Evolutionary conservation across 495 filamentous ascomycete species (phyloP).

Genomic region (Parathielavia hyrcaniae): DNA sequence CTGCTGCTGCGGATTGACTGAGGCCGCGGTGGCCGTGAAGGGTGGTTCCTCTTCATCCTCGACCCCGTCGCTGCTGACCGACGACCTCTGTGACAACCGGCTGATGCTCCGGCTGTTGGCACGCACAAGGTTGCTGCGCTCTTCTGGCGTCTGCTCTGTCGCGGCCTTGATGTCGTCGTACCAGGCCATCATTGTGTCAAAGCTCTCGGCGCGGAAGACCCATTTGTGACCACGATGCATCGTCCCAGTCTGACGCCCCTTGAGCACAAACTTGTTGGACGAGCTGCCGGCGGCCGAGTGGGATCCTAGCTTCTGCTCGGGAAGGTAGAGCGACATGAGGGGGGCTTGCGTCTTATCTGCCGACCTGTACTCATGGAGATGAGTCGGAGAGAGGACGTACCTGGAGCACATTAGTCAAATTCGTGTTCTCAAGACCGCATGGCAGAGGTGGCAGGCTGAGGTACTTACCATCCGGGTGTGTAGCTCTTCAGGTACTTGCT

Average conservation of each 20-base stretch:
- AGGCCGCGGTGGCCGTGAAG: conserved; percentile 55
- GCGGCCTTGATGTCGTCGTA: conserved; percentile 85
- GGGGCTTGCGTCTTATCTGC: conserved; percentile 62
- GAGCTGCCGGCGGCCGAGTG: conserved; percentile 77
- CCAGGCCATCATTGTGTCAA: conserved; percentile 97
- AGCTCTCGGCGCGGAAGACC: conserved; percentile 92
- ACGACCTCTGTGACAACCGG: conserved; percentile 56
- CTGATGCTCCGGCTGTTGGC: conserved; percentile 70
- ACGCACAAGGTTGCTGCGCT: conserved; percentile 78
- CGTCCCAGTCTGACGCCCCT: conserved; percentile 84
- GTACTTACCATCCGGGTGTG: conserved; percentile 82
- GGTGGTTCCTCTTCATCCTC: conserved; percentile 80
- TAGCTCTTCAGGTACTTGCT: conserved; percentile 99
- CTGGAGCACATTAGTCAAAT: conserved; percentile 46
- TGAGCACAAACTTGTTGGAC: conserved; percentile 97
- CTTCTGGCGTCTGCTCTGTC: conserved; percentile 82
- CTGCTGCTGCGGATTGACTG: conserved; percentile 37
- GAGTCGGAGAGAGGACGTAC: conserved; percentile 94
- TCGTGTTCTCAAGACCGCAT: not conserved
- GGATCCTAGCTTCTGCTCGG: conserved; percentile 90
- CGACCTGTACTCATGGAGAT: conserved; percentile 96
- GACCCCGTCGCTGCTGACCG: conserved; percentile 66
- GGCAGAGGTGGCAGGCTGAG: not conserved
- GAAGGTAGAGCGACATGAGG: conserved; percentile 92
- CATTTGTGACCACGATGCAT: conserved; percentile 96